phyloP scores from a whole-genome alignment of 176 grass and related monocot species.

The Alopecurus myosuroides region DNA sequence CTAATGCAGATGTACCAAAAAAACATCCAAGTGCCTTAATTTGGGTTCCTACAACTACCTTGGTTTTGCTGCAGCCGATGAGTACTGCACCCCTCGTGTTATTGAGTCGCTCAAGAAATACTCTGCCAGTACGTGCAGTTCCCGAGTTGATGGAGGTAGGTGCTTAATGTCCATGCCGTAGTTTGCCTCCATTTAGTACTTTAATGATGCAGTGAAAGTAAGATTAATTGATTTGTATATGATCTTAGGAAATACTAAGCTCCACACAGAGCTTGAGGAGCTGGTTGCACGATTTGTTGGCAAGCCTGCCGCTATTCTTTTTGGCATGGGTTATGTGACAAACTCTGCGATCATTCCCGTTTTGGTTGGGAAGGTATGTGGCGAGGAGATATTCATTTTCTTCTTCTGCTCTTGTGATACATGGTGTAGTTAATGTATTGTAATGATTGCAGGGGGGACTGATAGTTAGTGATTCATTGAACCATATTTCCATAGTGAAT shows the following conservation, averaged over 20 bases:
- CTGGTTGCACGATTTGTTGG: slow-evolving; percentile 80
- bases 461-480: slow-evolving; percentile 91
- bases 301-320: slow-evolving; percentile 80
- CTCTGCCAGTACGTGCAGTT: slow-evolving; percentile 78
- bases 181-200: background rate
- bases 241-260: slow-evolving; percentile 69
- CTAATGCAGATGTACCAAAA: slow-evolving; percentile 58
- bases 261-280: slow-evolving; percentile 76
- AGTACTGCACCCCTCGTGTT: slow-evolving; percentile 88
- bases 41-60: slow-evolving; percentile 96
- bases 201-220: slow-evolving; percentile 3
- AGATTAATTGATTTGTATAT: slow-evolving; percentile 10
- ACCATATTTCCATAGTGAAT: slow-evolving; percentile 97
- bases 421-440: slow-evolving; percentile 16
- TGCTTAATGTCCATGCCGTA: slow-evolving; percentile 12
- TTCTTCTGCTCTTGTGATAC: background rate
- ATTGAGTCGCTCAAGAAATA: slow-evolving; percentile 90
- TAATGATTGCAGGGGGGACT: slow-evolving; percentile 61
- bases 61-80: slow-evolving; percentile 88
- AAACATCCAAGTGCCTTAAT: slow-evolving; percentile 78
- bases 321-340: slow-evolving; percentile 95
- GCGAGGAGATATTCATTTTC: background rate
- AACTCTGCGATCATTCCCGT: slow-evolving; percentile 87
- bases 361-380: slow-evolving; percentile 68
- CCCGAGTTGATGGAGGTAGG: slow-evolving; percentile 73